Evolutionary conservation across 805 yeast species (phyloP), one percentile per base, ranked within the genome.

Genomic region (Candida manassasensis): DNA sequence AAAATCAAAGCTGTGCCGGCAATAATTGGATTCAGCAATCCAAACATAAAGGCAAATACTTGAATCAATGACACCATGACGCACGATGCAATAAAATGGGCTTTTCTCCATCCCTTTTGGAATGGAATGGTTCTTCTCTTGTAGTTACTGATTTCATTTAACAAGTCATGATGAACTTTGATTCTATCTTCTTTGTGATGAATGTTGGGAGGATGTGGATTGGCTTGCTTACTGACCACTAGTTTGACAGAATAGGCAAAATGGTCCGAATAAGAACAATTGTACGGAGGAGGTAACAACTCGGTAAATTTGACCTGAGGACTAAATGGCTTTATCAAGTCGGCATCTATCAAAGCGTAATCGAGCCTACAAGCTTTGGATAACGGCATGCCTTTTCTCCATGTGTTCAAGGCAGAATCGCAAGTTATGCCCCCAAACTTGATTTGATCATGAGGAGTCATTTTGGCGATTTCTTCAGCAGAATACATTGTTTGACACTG

Each of bases 281-380:
- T 39, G 10, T 38, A 45, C 1, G 84, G 67, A 1, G 63, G 69
- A 0, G 84, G 81, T 6, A 85, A 61, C 15, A 55, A 50, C 30
- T 85, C 95, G 1, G 87, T 79, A 51, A 93, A 89, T 19, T 69
- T 71, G 2, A 88, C 96, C 5, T 67, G 57, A 0, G 94, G 88
- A n/a, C 66, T 68, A 1, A 72, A 40, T 0, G 87, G 81, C 2
- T 47, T 54, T 15, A 88, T 60, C 32, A 63, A 62, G 0, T 57
- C 44, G 0, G 75, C 58, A 52, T 85, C 95, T 33, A 84, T 75
- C 41, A 93, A 70, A 0, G 96, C 94, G 53, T 90, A 93, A 52
- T 93, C 98, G 33, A 93, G 67, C 27, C 98, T 67, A 49, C 90
- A 82, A 2, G 97, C 97, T 42, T 85, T 88, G 34, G 73, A 69